A percentile compares a stretch with the other conserved stretches of the same genome.
Conservation (phyloP, 202 grass and related monocot species). For the Sporobolus alterniflorus region DNA sequence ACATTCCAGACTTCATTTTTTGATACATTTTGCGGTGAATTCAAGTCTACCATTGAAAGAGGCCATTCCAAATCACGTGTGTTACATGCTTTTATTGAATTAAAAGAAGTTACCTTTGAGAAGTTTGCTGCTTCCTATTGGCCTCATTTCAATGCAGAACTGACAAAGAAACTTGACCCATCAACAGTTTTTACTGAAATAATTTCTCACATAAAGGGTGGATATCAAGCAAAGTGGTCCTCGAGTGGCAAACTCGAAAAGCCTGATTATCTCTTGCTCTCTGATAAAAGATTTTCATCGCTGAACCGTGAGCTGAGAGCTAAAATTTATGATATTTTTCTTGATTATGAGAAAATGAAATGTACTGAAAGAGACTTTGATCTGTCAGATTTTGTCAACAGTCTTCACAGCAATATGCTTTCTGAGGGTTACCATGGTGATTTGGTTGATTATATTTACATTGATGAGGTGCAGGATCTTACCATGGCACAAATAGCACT, state of each 20-base stretch:
- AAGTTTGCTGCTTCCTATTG: conserved; percentile 79
- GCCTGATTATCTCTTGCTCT: conserved; percentile 67
- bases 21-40: conserved; percentile 54
- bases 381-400: conserved; percentile 82
- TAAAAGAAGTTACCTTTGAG: conserved; percentile 80
- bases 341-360: conserved; percentile 81
- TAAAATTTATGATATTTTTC: conserved; percentile 76
- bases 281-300: conserved; percentile 71
- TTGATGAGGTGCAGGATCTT: conserved; percentile 97
- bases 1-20: conserved; percentile 73
- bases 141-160: conserved; percentile 67
- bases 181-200: conserved; percentile 90
- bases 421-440: conserved; percentile 51
- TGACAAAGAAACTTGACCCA: conserved; percentile 75
- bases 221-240: conserved; percentile 10
- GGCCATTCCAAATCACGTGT: conserved; percentile 60
- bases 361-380: conserved; percentile 63
- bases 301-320: conserved; percentile 55
- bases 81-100: conserved; percentile 59
- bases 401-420: conserved; percentile 53
- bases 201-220: conserved; percentile 87
- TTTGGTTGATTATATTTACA: conserved; percentile 73
- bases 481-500: conserved; percentile 80
- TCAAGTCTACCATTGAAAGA: conserved; percentile 33
- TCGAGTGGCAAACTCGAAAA: conserved; percentile 38